A percentile compares a stretch with the other conserved stretches of the same genome.
Conservation (phyloP, 192 early-diverging fungal species). For the Coemansia aciculifera region DNA sequence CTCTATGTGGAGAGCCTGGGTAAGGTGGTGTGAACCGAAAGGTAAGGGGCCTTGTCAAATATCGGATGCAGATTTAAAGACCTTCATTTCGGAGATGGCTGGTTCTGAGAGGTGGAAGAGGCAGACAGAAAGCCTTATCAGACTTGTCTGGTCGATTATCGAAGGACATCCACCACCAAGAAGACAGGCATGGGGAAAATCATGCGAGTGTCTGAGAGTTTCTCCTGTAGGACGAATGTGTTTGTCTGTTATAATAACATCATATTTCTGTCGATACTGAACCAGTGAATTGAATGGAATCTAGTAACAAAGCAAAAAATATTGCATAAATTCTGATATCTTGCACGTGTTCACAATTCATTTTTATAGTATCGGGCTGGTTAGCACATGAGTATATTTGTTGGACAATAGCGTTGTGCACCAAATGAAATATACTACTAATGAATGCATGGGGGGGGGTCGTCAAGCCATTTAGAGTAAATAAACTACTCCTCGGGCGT, state of each 20-base stretch:
- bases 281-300: too few relatives aligned
- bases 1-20: neutral
- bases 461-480: neutral
- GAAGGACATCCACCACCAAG: neutral
- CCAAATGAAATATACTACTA: neutral
- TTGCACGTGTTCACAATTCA: neutral
- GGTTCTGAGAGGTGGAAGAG: too few relatives aligned
- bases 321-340: neutral
- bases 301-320: too few relatives aligned
- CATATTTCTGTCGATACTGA: too few relatives aligned
- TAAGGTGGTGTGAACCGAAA: neutral
- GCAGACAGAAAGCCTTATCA: too few relatives aligned
- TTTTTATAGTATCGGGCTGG: too few relatives aligned
- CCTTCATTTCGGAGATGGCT: neutral
- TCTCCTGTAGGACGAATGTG: too few relatives aligned
- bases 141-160: neutral
- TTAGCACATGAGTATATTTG: too few relatives aligned
- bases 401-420: neutral
- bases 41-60: neutral
- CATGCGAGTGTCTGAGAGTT: too few relatives aligned
- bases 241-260: too few relatives aligned
- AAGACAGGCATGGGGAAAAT: too few relatives aligned
- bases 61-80: neutral
- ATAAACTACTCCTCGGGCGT: neutral
- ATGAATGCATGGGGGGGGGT: neutral